These are phyloP conservation scores for Acanthamoeba culbertsoni DNA, from an alignment of 208 protist genomes.

Conservation along the genomic window DNA sequence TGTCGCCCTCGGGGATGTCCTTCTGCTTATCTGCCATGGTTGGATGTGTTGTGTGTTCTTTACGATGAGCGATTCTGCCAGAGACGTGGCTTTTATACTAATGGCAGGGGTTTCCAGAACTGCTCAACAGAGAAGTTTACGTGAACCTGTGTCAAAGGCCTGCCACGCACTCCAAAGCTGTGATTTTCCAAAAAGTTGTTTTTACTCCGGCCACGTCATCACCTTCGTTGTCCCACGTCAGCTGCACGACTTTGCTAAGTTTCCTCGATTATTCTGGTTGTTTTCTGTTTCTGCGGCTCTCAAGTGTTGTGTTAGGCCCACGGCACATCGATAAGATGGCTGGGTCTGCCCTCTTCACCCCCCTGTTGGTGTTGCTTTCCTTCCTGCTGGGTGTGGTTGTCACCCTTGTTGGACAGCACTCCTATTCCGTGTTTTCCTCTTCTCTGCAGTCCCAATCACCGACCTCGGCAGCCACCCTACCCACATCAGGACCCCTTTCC, in stretches of 20 bases:
- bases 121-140: conserved; percentile 35
- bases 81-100: no score
- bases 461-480: no score
- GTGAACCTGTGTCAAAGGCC: not conserved
- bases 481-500: not conserved
- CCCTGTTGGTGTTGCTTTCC: no score
- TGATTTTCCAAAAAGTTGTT: not conserved
- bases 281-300: no score
- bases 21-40: conserved; percentile 13
- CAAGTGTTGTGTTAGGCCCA: no score
- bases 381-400: no score
- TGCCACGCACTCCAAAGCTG: not conserved
- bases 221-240: not conserved
- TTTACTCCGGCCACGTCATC: not conserved
- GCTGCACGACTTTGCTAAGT: not conserved
- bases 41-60: not conserved
- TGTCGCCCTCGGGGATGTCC: conserved; percentile 46
- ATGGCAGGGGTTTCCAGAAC: no score
- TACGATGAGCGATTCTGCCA: not conserved
- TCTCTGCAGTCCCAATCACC: not conserved
- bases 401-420: no score
- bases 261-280: not conserved
- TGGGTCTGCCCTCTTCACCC: no score
- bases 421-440: not conserved
- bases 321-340: no score